These are phyloP conservation scores for Whalleya microplaca DNA, from an alignment of 2,329 filamentous ascomycete genomes.

Conservation along the genomic window DNA sequence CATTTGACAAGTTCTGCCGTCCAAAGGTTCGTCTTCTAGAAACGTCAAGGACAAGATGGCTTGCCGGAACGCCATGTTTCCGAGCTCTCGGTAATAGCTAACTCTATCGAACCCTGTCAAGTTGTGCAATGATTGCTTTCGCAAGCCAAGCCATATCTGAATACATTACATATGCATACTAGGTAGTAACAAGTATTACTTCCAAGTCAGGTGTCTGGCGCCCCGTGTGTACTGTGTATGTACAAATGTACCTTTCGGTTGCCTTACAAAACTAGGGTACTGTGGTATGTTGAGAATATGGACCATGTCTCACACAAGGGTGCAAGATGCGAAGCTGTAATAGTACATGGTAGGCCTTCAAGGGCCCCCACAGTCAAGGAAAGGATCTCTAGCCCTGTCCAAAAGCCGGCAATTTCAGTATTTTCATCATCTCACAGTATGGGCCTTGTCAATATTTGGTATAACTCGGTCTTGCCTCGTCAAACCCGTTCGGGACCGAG, in stretches of 20 bases:
- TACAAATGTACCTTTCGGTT: not conserved
- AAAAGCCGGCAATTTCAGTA: too few relatives aligned
- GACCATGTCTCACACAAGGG: not conserved
- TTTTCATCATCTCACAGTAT: not conserved
- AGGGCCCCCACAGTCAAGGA: too few relatives aligned
- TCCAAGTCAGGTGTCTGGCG: too few relatives aligned
- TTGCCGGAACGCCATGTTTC: slow-evolving; percentile 26
- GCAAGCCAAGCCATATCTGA: slow-evolving; percentile 2
- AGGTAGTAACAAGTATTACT: not conserved
- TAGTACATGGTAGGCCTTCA: too few relatives aligned
- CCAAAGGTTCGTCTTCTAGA: slow-evolving; percentile 3
- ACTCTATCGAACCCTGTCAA: slow-evolving; percentile 13
- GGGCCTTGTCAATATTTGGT: not conserved
- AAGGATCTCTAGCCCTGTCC: too few relatives aligned
- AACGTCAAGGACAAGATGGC: slow-evolving; percentile 6
- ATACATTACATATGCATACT: not conserved
- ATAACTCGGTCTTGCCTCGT: not conserved
- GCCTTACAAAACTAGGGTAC: not conserved
- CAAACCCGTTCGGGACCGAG: not conserved
- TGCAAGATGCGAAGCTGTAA: too few relatives aligned
- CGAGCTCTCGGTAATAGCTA: slow-evolving; percentile 22
- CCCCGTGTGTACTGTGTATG: not conserved
- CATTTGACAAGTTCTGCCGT: slow-evolving; percentile 8
- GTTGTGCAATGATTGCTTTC: slow-evolving; percentile 9
- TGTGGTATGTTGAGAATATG: not conserved